These are phyloP conservation scores for Clausena lansium DNA, from an alignment of 345 rosid genomes.

Conservation along the genomic window DNA sequence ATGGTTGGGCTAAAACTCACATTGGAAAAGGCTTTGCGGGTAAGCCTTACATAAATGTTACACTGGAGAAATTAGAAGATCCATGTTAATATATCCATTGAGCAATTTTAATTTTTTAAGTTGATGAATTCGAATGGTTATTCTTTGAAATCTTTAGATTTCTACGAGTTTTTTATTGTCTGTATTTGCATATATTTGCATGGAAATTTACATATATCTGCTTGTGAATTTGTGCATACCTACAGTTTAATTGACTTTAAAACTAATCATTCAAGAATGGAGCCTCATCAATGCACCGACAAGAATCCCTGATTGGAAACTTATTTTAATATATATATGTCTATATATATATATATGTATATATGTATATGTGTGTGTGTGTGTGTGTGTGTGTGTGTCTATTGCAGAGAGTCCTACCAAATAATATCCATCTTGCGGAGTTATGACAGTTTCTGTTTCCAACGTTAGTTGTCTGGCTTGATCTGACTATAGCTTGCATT, in stretches of 20 bases:
- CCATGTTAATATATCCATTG: neutral
- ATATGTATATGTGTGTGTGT: too few species aligned
- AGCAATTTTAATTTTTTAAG: neutral
- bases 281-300: too few species aligned
- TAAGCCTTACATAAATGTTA: conserved; percentile 8
- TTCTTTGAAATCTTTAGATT: neutral
- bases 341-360: too few species aligned
- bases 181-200: neutral
- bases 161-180: neutral
- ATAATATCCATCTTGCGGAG: neutral
- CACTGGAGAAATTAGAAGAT: neutral
- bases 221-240: neutral
- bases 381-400: too few species aligned
- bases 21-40: conserved; percentile 76
- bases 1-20: conserved; percentile 49
- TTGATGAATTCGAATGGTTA: neutral
- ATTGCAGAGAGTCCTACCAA: neutral
- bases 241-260: neutral
- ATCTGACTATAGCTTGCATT: conserved; percentile 9
- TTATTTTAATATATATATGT: too few species aligned
- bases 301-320: too few species aligned
- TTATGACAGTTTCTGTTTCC: neutral
- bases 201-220: neutral
- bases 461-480: neutral
- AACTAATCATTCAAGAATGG: neutral